phyloP scores from a whole-genome alignment of 441 rosid genomes.

The Manihot esculenta region DNA sequence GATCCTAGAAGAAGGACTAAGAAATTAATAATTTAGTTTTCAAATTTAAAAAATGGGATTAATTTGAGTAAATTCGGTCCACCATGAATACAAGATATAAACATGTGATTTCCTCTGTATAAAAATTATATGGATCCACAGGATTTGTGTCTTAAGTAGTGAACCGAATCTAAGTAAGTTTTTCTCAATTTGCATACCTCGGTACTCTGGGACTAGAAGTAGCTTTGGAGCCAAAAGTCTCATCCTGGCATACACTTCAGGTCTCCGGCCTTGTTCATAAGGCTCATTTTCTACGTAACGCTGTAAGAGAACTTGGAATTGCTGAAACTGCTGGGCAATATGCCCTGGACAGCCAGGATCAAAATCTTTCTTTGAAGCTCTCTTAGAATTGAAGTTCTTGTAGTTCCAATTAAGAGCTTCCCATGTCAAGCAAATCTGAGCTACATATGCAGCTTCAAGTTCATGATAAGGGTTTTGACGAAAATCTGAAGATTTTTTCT shows the following conservation, averaged over 20 bases:
- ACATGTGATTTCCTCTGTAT: no score
- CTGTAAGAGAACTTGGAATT: slow-evolving; percentile 85
- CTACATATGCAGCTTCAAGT: slow-evolving; percentile 80
- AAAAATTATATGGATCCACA: no score
- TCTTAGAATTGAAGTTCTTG: slow-evolving; percentile 67
- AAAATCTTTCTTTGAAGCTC: slow-evolving; percentile 39
- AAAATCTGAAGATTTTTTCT: slow-evolving; percentile 46
- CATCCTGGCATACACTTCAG: slow-evolving; percentile 90
- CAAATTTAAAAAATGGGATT: background rate
- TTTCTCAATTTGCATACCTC: slow-evolving; percentile 55
- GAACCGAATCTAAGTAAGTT: no score
- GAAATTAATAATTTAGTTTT: background rate
- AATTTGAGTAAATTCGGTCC: no score
- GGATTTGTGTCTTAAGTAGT: no score
- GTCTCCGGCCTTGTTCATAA: slow-evolving; percentile 86
- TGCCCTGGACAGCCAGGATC: slow-evolving; percentile 73
- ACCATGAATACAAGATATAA: no score
- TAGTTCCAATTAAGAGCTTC: slow-evolving; percentile 94
- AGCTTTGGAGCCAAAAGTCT: slow-evolving; percentile 85
- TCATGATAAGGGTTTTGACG: slow-evolving; percentile 75
- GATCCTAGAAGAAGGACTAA: background rate
- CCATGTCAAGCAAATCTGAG: slow-evolving; percentile 92
- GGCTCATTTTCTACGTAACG: slow-evolving; percentile 91
- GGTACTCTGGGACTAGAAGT: slow-evolving; percentile 90
- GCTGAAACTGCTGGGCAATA: slow-evolving; percentile 86